Percentiles rank a stretch among this genome's conserved stretches.
phyloP scores from a whole-genome alignment of 2,329 filamentous ascomycete genomes.

The Taxawa tesnikishii region DNA sequence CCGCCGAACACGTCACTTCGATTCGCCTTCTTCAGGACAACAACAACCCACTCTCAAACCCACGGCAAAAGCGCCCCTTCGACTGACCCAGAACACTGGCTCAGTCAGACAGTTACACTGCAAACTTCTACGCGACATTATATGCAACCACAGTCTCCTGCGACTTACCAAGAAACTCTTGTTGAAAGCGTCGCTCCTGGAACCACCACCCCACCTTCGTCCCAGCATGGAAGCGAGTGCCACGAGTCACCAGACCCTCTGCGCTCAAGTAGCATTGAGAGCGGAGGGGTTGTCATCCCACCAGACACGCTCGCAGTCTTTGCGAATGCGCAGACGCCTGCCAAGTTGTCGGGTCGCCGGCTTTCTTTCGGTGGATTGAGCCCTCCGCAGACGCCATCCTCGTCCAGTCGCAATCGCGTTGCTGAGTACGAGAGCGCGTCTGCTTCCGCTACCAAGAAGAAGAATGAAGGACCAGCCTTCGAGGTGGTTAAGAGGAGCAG shows the following conservation, averaged over 20 bases:
- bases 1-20: too few relatives aligned
- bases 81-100: conserved; percentile 42
- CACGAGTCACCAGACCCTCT: conserved; percentile 32
- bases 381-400: conserved; percentile 11
- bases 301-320: conserved; percentile 14
- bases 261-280: conserved; percentile 25
- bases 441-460: conserved; percentile 23
- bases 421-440: conserved; percentile 42
- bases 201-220: conserved; percentile 20
- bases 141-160: conserved; percentile 52
- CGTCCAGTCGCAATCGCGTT: conserved; percentile 30
- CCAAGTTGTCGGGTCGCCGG: too few relatives aligned
- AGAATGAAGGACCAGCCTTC: conserved; percentile 34
- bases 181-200: conserved; percentile 25
- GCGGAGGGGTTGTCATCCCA: conserved; percentile 12
- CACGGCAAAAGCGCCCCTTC: conserved; percentile 7
- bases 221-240: conserved; percentile 48
- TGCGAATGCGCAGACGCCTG: conserved; percentile 11
- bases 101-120: conserved; percentile 38
- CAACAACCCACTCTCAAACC: neutral
- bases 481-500: conserved; percentile 38
- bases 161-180: conserved; percentile 34
- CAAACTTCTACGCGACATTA: conserved; percentile 33
- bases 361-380: conserved; percentile 16
- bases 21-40: neutral